These are phyloP conservation scores for Aristolochia californica DNA, from an alignment of 164 flowering plant genomes.

Conservation along the genomic window DNA sequence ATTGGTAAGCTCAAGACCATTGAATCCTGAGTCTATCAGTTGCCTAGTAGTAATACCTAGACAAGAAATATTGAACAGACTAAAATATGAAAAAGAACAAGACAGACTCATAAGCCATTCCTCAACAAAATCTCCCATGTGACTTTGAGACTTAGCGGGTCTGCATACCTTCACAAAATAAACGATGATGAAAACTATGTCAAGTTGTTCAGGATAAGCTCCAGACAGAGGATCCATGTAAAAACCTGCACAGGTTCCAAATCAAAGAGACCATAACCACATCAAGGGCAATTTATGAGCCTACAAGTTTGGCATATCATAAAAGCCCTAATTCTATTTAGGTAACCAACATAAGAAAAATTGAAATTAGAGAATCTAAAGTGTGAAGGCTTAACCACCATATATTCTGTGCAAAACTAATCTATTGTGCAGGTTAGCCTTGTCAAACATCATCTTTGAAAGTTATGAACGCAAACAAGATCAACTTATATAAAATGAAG, in stretches of 20 bases:
- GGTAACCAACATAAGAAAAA: neutral
- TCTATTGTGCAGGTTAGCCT: constrained; percentile 12
- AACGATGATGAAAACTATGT: constrained; percentile 11
- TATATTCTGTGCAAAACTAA: constrained; percentile 11
- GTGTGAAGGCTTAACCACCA: constrained; percentile 5
- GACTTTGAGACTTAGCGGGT: constrained; percentile 3
- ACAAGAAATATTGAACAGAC: no score
- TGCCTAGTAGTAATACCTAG: no score
- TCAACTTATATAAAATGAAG: constrained; percentile 5
- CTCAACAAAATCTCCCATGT: neutral
- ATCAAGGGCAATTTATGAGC: constrained; percentile 19
- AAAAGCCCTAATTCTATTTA: constrained; percentile 9
- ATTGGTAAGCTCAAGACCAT: no score
- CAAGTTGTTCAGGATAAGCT: constrained; percentile 15
- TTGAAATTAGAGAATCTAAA: constrained; percentile 6
- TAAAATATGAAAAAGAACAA: no score
- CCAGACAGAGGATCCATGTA: constrained; percentile 15
- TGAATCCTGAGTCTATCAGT: no score
- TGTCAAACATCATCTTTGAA: constrained; percentile 9
- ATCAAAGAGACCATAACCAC: constrained; percentile 34
- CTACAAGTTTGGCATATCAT: constrained; percentile 8
- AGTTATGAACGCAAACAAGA: constrained; percentile 2
- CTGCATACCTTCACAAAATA: constrained; percentile 26
- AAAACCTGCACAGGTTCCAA: constrained; percentile 55
- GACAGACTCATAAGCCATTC: neutral